These are phyloP conservation scores for Trichoderma sp. DNA, from an alignment of 2,329 filamentous ascomycete genomes.

Conservation along the genomic window DNA sequence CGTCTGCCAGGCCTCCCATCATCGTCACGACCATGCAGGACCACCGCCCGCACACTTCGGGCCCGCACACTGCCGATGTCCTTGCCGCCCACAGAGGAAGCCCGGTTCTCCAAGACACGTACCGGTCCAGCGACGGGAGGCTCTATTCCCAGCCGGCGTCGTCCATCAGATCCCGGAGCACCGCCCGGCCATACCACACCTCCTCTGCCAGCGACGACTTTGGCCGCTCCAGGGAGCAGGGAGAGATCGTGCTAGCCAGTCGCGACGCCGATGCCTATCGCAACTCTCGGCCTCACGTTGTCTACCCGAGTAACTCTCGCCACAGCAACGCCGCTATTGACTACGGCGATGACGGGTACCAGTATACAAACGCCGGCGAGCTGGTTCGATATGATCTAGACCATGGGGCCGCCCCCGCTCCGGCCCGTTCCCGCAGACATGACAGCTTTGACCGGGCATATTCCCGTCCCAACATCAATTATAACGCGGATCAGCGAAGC, in stretches of 20 bases:
- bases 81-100: constrained; percentile 46
- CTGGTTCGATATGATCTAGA: constrained; percentile 63
- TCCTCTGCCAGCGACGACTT: constrained; percentile 55
- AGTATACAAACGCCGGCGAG: constrained; percentile 65
- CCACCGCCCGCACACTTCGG: constrained; percentile 42
- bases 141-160: constrained; percentile 62
- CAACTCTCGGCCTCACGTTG: constrained; percentile 47
- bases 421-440: constrained; percentile 37
- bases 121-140: constrained; percentile 52
- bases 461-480: constrained; percentile 56
- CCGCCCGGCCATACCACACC: constrained; percentile 50
- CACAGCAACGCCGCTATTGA: constrained; percentile 49
- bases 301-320: constrained; percentile 48
- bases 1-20: constrained; percentile 52
- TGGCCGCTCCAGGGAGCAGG: constrained; percentile 51
- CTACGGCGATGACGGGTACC: constrained; percentile 61
- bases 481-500: constrained; percentile 47
- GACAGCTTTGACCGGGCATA: constrained; percentile 59
- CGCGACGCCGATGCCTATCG: constrained; percentile 49
- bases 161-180: constrained; percentile 54
- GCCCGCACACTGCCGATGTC: constrained; percentile 41
- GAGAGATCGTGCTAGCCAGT: constrained; percentile 44
- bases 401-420: constrained; percentile 49
- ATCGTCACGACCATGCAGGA: constrained; percentile 58
- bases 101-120: constrained; percentile 52